A percentile compares a stretch with the other conserved stretches of the same genome.
phyloP scores from a whole-genome alignment of 768 basidiomycete genomes.

The Rhizopogon vesiculosus region DNA sequence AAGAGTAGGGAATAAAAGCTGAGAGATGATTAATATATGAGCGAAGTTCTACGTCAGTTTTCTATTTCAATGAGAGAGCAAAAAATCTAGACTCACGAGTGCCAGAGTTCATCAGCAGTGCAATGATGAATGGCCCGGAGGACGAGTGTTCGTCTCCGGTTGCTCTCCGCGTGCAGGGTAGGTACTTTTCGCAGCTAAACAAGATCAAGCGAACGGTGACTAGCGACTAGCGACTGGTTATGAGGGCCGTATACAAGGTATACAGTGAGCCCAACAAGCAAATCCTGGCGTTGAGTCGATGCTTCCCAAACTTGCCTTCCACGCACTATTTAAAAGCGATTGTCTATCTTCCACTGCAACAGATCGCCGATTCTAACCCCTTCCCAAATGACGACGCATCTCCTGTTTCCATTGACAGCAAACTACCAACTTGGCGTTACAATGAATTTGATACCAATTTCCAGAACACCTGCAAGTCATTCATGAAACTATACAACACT shows the following conservation, averaged over 20 bases:
- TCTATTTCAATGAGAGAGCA: too few species aligned
- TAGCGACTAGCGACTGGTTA: too few species aligned
- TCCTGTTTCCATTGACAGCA: background rate
- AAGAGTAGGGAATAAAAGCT: background rate
- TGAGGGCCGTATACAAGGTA: background rate
- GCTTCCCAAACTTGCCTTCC: background rate
- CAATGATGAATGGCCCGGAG: background rate
- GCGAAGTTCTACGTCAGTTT: background rate
- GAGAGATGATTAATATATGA: background rate
- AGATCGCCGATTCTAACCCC: background rate
- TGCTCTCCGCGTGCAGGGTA: background rate
- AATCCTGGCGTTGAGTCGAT: background rate
- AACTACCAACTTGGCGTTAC: background rate
- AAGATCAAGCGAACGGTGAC: background rate
- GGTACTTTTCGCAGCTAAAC: background rate
- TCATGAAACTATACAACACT: slow-evolving; percentile 1
- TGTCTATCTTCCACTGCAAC: background rate
- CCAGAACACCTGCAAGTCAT: slow-evolving; percentile 1
- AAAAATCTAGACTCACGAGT: background rate
- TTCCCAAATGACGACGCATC: background rate
- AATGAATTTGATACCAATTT: background rate
- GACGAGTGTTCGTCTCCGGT: background rate
- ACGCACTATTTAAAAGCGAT: background rate
- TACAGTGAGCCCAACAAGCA: too few species aligned
- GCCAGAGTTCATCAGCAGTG: background rate